These are phyloP conservation scores for Didymella pomorum DNA, from an alignment of 2,329 filamentous ascomycete genomes.

Conservation along the genomic window DNA sequence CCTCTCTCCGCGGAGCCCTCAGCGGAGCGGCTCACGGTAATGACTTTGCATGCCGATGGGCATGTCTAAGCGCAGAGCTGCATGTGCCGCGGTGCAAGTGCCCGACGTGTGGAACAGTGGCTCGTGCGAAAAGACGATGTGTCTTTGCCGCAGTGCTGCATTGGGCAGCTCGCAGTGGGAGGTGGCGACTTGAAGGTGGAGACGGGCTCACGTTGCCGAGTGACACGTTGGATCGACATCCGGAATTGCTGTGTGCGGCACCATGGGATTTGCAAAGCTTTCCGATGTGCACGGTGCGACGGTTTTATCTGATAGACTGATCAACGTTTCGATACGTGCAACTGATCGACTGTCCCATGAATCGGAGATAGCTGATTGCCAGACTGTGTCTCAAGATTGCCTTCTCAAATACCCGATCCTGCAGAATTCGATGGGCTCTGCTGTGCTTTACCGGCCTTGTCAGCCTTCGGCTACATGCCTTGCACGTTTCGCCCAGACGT, in stretches of 20 bases:
- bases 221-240: conserved; percentile 2
- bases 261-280: conserved; percentile 11
- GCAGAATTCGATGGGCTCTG: background rate
- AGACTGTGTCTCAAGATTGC: background rate
- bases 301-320: background rate
- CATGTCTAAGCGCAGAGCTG: conserved; percentile 12
- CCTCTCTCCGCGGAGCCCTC: background rate
- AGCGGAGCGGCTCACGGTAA: conserved; percentile 2
- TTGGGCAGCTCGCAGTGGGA: background rate
- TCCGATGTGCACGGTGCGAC: conserved; percentile 4
- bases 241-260: background rate
- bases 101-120: background rate
- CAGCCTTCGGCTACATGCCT: background rate
- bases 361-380: conserved; percentile 5
- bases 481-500: background rate
- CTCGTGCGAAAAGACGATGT: background rate
- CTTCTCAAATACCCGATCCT: background rate
- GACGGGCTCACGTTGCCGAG: background rate
- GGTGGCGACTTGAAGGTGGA: conserved; percentile 9
- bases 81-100: conserved; percentile 2
- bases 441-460: background rate
- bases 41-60: background rate
- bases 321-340: conserved; percentile 2
- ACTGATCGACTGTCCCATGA: background rate
- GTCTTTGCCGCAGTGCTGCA: background rate